Conservation (phyloP, 2,329 filamentous ascomycete species). For the Fusarium mexicanum region DNA sequence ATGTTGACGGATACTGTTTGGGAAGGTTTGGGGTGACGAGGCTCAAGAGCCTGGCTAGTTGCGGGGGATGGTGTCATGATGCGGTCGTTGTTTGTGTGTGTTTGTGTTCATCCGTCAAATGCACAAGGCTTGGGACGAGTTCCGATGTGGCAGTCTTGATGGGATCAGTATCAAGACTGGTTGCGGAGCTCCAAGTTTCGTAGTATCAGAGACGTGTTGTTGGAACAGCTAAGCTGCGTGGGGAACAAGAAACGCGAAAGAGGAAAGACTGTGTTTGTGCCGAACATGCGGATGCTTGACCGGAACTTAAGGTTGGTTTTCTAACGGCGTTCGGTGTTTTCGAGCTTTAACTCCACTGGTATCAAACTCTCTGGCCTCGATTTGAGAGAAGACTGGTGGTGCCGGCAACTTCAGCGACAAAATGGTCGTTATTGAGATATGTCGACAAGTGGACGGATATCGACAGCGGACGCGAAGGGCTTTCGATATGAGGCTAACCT, state of each 20-base stretch:
- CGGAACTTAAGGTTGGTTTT: neutral
- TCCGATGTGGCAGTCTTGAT: neutral
- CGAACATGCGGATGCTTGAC: neutral
- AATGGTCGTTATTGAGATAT: neutral
- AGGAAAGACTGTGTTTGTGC: neutral
- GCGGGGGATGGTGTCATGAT: conserved; percentile 52
- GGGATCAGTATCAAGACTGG: neutral
- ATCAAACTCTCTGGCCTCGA: neutral
- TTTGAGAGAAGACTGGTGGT: neutral
- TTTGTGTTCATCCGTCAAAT: conserved; percentile 26
- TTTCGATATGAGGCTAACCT: conserved; percentile 19
- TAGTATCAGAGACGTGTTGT: neutral
- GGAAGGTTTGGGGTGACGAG: conserved; percentile 47
- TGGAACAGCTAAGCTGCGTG: neutral
- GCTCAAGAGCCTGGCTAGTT: conserved; percentile 51
- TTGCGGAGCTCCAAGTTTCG: neutral
- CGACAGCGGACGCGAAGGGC: conserved; percentile 6
- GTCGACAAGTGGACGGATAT: neutral
- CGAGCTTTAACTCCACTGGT: neutral
- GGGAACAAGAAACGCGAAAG: conserved; percentile 10
- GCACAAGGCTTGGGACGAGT: conserved; percentile 8
- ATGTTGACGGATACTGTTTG: conserved; percentile 60
- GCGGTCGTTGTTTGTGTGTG: conserved; percentile 22
- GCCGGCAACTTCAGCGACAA: neutral
- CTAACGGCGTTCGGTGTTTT: neutral